These are phyloP conservation scores for Simmondsia chinensis DNA, from an alignment of 148 eudicot species.

Conservation along the genomic window DNA sequence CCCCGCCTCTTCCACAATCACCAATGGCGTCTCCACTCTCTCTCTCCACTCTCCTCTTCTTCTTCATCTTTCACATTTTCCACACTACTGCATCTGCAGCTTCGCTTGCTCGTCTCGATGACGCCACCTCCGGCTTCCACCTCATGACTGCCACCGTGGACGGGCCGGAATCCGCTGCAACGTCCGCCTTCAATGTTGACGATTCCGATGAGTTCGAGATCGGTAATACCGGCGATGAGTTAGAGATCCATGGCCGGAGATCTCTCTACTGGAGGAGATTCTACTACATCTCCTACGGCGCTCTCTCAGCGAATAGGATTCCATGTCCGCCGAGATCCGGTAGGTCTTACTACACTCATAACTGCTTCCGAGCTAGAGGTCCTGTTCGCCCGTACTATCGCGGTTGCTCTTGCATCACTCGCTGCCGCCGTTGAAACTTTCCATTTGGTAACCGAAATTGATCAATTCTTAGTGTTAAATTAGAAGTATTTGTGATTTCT, in stretches of 20 bases:
- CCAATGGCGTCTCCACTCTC: too few species aligned
- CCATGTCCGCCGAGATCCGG: constrained; percentile 88
- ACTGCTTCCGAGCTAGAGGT: constrained; percentile 45
- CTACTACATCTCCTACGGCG: constrained; percentile 80
- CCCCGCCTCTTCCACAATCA: too few species aligned
- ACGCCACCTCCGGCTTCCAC: constrained; percentile 1
- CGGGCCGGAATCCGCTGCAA: background rate
- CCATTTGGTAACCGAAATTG: too few species aligned
- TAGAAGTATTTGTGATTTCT: too few species aligned
- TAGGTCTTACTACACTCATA: constrained; percentile 68
- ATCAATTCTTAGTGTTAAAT: too few species aligned
- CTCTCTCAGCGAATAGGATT: constrained; percentile 54
- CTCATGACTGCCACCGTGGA: constrained; percentile 6
- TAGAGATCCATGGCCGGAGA: constrained; percentile 19
- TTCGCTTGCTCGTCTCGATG: background rate
- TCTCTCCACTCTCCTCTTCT: background rate
- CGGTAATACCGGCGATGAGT: too few species aligned
- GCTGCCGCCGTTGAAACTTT: constrained; percentile 47
- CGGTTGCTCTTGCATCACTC: constrained; percentile 71
- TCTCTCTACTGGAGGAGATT: constrained; percentile 39
- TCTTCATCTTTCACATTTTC: background rate
- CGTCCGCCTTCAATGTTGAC: background rate
- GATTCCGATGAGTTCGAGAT: constrained; percentile 18
- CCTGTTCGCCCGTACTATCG: constrained; percentile 61
- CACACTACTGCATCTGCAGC: background rate